Conservation (phyloP, 768 basidiomycete species). For the Suillus occidentalis region DNA sequence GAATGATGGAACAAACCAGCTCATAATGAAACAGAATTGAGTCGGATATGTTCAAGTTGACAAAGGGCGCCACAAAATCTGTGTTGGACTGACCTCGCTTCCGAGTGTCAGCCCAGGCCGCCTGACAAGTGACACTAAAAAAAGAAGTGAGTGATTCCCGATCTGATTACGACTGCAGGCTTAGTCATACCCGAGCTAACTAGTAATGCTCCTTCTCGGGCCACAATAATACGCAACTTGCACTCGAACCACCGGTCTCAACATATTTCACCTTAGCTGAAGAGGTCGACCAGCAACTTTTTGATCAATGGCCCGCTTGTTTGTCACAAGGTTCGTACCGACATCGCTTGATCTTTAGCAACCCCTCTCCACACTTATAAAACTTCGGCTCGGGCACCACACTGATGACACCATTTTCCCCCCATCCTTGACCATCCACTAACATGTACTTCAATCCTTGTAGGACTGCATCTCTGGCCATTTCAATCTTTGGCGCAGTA, state of each 20-base stretch:
- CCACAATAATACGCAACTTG: background rate
- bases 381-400: constrained; percentile 7
- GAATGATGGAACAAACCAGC: background rate
- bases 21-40: background rate
- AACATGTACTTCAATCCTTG: constrained; percentile 10
- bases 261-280: background rate
- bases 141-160: background rate
- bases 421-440: background rate
- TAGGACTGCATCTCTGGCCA: constrained; percentile 38
- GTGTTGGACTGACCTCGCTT: too few relatives aligned
- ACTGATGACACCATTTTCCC: constrained; percentile 7
- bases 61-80: background rate
- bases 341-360: background rate
- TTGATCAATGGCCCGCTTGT: constrained; percentile 8
- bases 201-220: background rate
- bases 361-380: constrained; percentile 13
- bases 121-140: background rate
- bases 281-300: background rate
- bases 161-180: background rate
- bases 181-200: background rate
- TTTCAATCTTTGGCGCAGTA: constrained; percentile 40
- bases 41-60: background rate
- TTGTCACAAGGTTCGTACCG: constrained; percentile 15
- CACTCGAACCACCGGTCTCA: background rate
- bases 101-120: too few relatives aligned